phyloP scores from a whole-genome alignment of 2,329 filamentous ascomycete species.

The Colletotrichum melonis region DNA sequence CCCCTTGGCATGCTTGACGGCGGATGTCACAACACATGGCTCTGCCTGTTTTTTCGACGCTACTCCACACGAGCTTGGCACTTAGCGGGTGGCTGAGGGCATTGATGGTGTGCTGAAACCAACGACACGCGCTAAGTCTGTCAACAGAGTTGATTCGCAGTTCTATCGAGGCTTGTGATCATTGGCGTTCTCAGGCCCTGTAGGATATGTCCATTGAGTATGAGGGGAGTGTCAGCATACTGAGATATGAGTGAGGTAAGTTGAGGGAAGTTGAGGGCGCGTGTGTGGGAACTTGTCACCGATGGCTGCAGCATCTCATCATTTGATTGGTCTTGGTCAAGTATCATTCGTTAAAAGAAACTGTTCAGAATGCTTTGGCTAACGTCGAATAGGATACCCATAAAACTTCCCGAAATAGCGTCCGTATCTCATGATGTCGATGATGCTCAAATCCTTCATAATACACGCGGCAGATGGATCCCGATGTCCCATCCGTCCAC shows the following conservation, averaged over 20 bases:
- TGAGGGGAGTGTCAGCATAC: too few species aligned
- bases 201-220: too few species aligned
- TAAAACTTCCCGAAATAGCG: constrained; percentile 22
- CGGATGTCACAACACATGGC: neutral
- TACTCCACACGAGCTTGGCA: constrained; percentile 9
- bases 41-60: neutral
- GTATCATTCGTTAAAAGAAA: neutral
- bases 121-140: neutral
- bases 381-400: constrained; percentile 24
- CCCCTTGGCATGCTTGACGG: constrained; percentile 22
- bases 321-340: neutral
- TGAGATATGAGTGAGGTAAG: too few species aligned
- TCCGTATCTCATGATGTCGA: constrained; percentile 34
- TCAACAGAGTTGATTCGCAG: neutral
- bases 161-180: neutral
- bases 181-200: neutral
- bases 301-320: too few species aligned
- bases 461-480: constrained; percentile 31
- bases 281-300: neutral
- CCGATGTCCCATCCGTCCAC: constrained; percentile 14
- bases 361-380: constrained; percentile 25
- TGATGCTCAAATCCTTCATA: constrained; percentile 34
- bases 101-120: constrained; percentile 24
- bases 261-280: too few species aligned
- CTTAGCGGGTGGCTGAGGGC: constrained; percentile 10